Base-by-base conservation (phyloP, 768 basidiomycete genomes). In the Amanita inopinata region DNA sequence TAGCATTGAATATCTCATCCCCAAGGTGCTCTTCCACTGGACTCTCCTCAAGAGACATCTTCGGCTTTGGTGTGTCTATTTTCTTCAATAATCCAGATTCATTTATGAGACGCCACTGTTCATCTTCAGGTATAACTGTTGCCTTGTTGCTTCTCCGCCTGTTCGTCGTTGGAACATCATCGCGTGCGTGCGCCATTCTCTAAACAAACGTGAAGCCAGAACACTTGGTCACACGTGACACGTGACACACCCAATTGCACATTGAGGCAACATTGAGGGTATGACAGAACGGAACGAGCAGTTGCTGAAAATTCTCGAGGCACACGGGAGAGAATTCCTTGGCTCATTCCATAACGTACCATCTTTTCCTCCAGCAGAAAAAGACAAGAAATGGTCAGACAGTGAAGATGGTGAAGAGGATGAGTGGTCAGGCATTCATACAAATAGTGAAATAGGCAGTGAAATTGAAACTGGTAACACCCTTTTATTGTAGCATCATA, bases 41-140 rank as follows among this genome's bases (percentile, higher is more conserved):
- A n/a, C 45, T 50, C 46, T 54, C 49, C 49, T 78, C 75, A 23
- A 25, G 38, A 15, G 18, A 36, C 19, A 36, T 45, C 30, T 43
- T 46, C 15, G 34, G 35, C 40, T 19, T 32, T 33, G 45, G 40
- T 18, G 2, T 38, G 19, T 38, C 38, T 15, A 56, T 44, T 45
- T 64, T 61, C 39, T 70, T 62, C 10, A 83, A 63, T 38, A 81
- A 59, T 12, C 82, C 83, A 10, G 76, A 71, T 48, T 85, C 67
- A 7, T 75, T 72, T 50, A 88, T 72, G 27, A 89, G 59, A 9
- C 84, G 74, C 83, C 80, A 81, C 67, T 88, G 76, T 56, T 89
- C 86, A 1, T 81, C 76, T 54, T 84, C 77, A 3, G 83, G 56
- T 27, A 89, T 77, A 27, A 79, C 70, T 33, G 72, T 53, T 12